Base-by-base conservation (phyloP, 495 filamentous ascomycete genomes). In the Patellaria atrata region DNA sequence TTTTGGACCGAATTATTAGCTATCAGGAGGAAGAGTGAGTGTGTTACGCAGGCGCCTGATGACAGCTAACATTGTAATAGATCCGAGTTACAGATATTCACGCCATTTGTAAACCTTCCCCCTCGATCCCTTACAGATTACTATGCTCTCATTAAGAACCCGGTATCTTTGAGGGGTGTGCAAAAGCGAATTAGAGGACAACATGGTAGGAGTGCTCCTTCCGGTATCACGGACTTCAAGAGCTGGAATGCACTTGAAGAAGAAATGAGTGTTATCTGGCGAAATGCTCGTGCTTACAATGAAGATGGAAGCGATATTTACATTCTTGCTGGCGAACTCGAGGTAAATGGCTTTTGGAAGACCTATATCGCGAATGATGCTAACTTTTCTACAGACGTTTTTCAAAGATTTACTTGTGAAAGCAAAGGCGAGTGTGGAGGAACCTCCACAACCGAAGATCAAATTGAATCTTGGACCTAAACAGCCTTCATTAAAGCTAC, bases 211-310 rank as follows among this genome's bases (percentile, higher is more conserved):
- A 65, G 69, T 31, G 63, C 68, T 22, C 63, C 67, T 3, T 76
- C 78, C 1, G 71, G 68, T n/a, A 54, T 68, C 9, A 79, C 75
- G 18, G 71, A 79, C 21, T 77, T 83, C 53, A 79, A 78, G 43
- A 75, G 56, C 15, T 94, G 85, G 85, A 57, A 72, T 26, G 64
- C 71, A 3, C 87, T 93, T 38, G 82, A 85, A 54, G 70, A 79
- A 9, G 81, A 78, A 38, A 63, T 81, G 28, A 74, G 67, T 42
- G 68, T 76, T 35, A 76, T 93, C 19, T 91, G 83, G 80, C 69
- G 65, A 23, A 94, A 94, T 58, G 86, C 85, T 3, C 72, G 75
- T 31, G 69, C 73, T 19, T 94, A 85, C 56, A 94, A 94, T 45
- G 84, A 91, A 47, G 84, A 91, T 45, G 79, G 68, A 2, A 92